Conservation (phyloP, 1,284 basidiomycete genomes). For the Amylostereum chailletii region DNA sequence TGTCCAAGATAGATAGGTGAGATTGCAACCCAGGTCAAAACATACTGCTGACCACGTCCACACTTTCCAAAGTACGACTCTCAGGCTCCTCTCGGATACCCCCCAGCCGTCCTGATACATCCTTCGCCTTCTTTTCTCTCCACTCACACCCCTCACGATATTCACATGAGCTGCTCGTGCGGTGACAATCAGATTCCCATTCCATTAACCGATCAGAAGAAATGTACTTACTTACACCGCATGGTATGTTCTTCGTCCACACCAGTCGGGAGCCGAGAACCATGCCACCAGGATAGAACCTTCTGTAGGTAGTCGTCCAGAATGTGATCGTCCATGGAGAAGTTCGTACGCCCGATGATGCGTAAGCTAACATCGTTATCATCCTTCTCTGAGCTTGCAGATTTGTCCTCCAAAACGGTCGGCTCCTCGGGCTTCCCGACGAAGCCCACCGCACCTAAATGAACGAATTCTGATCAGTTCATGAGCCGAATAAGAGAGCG, state of each 20-base stretch:
- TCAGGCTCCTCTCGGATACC: background rate
- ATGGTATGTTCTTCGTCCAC: constrained; percentile 53
- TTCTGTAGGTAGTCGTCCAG: constrained; percentile 51
- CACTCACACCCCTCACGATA: constrained; percentile 78
- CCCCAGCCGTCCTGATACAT: constrained; percentile 15
- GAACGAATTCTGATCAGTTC: background rate
- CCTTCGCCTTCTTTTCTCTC: constrained; percentile 59
- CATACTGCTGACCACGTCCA: no score
- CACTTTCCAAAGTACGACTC: no score
- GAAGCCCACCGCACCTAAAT: background rate
- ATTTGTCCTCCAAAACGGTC: background rate
- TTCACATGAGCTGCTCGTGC: constrained; percentile 57
- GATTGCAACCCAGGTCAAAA: no score
- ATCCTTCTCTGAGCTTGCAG: constrained; percentile 5
- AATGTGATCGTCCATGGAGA: constrained; percentile 45
- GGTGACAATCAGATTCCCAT: background rate
- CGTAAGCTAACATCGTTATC: constrained; percentile 12
- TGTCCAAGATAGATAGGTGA: no score
- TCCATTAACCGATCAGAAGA: constrained; percentile 1
- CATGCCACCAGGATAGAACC: constrained; percentile 70
- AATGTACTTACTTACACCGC: constrained; percentile 57
- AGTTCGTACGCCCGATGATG: constrained; percentile 62
- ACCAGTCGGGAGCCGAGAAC: constrained; percentile 55
- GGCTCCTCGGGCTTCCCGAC: background rate
- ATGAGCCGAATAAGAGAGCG: background rate